Evolutionary conservation across 176 grass and related monocot genomes (phyloP), one percentile per base, ranked within the genome.

Genomic region (Luzula sylvatica): DNA sequence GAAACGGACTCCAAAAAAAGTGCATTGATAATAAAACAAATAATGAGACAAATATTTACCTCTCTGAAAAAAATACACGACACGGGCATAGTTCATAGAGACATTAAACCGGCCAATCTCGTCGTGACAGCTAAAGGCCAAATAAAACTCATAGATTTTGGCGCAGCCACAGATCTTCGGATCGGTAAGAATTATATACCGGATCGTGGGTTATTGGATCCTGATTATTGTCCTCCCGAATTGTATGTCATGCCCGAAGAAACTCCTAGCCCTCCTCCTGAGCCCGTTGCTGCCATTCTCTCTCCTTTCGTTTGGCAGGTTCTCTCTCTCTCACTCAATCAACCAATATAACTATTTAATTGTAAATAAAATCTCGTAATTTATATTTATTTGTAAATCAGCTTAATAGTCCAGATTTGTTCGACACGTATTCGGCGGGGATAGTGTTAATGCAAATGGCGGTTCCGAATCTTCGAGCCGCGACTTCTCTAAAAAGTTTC

Each of bases 381-480:
- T 73, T 53, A 2, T 2, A 38, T 23, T 41, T 30, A 28, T 1
- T 39, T 78, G 73, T 71, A n/a, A n/a, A n/a, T n/a, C n/a, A 96
- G 92, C 78, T 90, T 18, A 98, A 98, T 65, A 74, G 46, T 50
- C 92, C 92, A 5, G 85, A 98, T 74, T 74, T 98, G 53, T 98
- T 98, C 57, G 92, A 90, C 75, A 90, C 79, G 85, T 98, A 98
- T 74, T 98, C 92, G 15, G 92, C 92, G 5, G 92, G 92, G 41
- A 83, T 98, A 14, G 75, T 82, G 67, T 53, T 98, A 45, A 98
- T 98, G 85, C 92, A 98, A 75, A 90, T 98, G 92, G 85, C 92
- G 2, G 39, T 76, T 6, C 92, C 92, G 22, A 61, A 46, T 7
- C 74, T 98, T 52, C 71, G 92, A 54, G 65, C 85, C 1, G 13